Conservation (phyloP, 768 basidiomycete species). For the Lentinus tigrinus region DNA sequence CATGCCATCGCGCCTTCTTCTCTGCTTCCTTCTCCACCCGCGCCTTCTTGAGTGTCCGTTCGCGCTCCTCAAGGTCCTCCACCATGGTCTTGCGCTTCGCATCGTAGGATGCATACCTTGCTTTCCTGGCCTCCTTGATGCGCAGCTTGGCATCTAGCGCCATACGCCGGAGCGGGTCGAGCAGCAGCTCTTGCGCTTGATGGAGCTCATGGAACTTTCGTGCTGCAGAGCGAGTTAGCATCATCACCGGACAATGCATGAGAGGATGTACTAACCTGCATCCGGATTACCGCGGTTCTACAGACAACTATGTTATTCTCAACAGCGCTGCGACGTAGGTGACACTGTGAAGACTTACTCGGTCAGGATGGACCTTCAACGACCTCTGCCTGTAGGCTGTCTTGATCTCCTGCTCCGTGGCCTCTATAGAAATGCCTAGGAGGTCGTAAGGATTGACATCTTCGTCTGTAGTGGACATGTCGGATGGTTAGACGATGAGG, state of each 20-base stretch:
- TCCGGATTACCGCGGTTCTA: conserved; percentile 81
- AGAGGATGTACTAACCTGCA: conserved; percentile 49
- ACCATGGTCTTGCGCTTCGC: conserved; percentile 71
- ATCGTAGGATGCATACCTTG: conserved; percentile 70
- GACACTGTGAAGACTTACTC: conserved; percentile 44
- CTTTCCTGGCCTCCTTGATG: conserved; percentile 62
- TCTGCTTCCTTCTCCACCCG: conserved; percentile 61
- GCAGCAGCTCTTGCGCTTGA: conserved; percentile 75
- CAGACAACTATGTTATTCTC: conserved; percentile 7
- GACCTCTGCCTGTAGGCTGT: conserved; percentile 79
- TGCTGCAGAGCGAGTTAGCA: conserved; percentile 36
- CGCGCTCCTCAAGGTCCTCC: conserved; percentile 77
- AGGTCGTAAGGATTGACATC: conserved; percentile 76
- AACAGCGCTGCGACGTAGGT: background rate
- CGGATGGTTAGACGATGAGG: background rate
- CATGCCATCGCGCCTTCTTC: conserved; percentile 50
- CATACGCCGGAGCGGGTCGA: conserved; percentile 76
- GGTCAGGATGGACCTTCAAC: conserved; percentile 85
- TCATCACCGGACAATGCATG: background rate
- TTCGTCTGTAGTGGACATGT: conserved; percentile 36
- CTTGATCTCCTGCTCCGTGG: conserved; percentile 75
- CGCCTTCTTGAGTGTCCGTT: conserved; percentile 73
- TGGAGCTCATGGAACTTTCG: conserved; percentile 85
- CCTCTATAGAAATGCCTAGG: conserved; percentile 56
- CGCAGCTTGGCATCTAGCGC: conserved; percentile 81